Base-by-base conservation (phyloP, 2,329 filamentous ascomycete species). In the Gnomoniopsis smithogilvyi region DNA sequence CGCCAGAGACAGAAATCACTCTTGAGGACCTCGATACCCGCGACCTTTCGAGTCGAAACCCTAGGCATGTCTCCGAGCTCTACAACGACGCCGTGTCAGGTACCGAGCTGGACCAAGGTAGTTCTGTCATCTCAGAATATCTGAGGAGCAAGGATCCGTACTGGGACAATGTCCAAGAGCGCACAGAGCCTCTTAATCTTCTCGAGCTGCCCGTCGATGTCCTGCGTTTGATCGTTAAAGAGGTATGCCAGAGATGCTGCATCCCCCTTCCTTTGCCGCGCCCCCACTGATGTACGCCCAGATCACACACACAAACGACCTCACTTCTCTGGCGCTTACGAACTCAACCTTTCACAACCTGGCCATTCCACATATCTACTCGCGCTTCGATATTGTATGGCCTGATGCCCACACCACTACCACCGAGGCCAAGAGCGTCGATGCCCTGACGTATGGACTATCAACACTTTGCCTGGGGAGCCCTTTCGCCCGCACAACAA, bases 341-440 rank as follows among this genome's bases (percentile, higher is more conserved):
- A 90, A 92, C 74, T 92, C 90, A 15, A 86, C 87, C 30, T 81
- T 96, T 14, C 89, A 95, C 73, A 80, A 81, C 47, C 81, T 95
- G 56, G 85, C 89, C 0, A 86, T 91, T 24, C 90, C 91, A 19
- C 85, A 88, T 66, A 92, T 95, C 64, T 95, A 95, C 75, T 89
- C 89, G 19, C 85, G 89, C 61, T 95, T 95, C 73, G 91, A 95
- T 69, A 95, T 95, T 64, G 89, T 94, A 46, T 95, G 91, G 91
- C 91, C 91, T 0, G 90, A 94, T 67, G 84, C 84, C 34, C 81
- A 83, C 63, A 78, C 82, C 8, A 80, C 85, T 10, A 78, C 82
- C 2, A 85, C 89, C 65, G 86, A 88, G 56, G 81, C 87, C 47
- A 86, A 86, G 45, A 89, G 88, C 59, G 90, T 95, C 33, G 90